These are phyloP conservation scores for Austroboletus novae-zelandiae DNA, from an alignment of 1,284 basidiomycete genomes.

Conservation along the genomic window DNA sequence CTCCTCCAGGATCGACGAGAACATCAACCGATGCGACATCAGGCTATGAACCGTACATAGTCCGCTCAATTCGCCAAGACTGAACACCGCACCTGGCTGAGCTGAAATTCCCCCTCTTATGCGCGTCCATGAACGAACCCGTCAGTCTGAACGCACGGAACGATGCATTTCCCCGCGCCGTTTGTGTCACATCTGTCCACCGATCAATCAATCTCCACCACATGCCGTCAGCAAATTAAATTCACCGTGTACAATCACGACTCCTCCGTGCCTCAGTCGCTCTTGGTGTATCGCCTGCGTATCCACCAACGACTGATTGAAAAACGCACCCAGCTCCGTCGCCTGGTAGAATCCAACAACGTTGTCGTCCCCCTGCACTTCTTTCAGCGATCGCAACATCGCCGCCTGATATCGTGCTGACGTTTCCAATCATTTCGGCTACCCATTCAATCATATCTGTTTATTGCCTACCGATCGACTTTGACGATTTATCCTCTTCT, in stretches of 20 bases:
- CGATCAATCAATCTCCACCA: constrained; percentile 6
- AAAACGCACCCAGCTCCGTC: constrained; percentile 88
- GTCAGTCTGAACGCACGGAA: constrained; percentile 93
- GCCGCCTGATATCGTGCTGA: constrained; percentile 79
- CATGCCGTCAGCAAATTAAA: not conserved
- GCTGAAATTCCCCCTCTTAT: constrained; percentile 87
- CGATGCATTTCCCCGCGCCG: constrained; percentile 82
- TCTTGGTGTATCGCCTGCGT: constrained; percentile 84
- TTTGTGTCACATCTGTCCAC: constrained; percentile 63
- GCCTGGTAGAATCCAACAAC: constrained; percentile 97
- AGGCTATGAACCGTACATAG: constrained; percentile 51
- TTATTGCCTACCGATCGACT: constrained; percentile 58
- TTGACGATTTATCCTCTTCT: constrained; percentile 76
- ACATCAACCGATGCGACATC: constrained; percentile 83
- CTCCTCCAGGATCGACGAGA: constrained; percentile 87
- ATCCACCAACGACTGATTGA: constrained; percentile 86
- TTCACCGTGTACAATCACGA: constrained; percentile 87
- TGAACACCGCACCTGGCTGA: constrained; percentile 61
- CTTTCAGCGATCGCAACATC: constrained; percentile 85
- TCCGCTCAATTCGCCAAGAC: constrained; percentile 8
- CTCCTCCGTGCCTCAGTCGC: constrained; percentile 79
- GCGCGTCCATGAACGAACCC: constrained; percentile 80
- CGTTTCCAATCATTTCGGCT: constrained; percentile 8
- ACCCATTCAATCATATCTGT: constrained; percentile 4
- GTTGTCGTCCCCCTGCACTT: constrained; percentile 93